phyloP scores from a whole-genome alignment of 768 basidiomycete genomes.

The Leucocoprinus birnbaumii region DNA sequence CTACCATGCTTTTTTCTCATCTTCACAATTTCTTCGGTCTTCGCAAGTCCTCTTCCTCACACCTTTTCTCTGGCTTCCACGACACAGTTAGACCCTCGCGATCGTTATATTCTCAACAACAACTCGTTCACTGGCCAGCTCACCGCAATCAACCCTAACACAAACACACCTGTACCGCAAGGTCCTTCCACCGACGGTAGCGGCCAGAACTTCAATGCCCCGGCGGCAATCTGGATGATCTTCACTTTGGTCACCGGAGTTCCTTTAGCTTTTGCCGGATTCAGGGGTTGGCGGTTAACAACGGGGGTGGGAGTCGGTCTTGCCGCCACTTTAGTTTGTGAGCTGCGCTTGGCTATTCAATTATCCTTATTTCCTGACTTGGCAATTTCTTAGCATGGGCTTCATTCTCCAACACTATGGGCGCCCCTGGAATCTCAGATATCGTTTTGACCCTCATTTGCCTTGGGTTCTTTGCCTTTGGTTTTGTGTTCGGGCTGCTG shows the following conservation, averaged over 20 bases:
- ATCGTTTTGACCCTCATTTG: conserved; percentile 45
- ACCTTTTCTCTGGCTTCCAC: background rate
- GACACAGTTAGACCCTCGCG: background rate
- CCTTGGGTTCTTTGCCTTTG: conserved; percentile 45
- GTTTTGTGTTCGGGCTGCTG: conserved; percentile 53
- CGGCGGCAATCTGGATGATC: conserved; percentile 57
- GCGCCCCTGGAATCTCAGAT: conserved; percentile 48
- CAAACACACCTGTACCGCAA: conserved; percentile 45
- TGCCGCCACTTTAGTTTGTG: conserved; percentile 45
- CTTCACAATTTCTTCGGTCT: background rate
- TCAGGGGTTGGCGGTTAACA: conserved; percentile 55
- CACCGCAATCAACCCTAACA: conserved; percentile 41
- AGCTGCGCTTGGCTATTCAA: conserved; percentile 15
- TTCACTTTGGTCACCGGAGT: conserved; percentile 49
- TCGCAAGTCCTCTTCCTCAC: conserved; percentile 2
- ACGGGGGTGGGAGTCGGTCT: conserved; percentile 53
- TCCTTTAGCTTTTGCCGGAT: conserved; percentile 53
- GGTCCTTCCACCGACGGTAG: conserved; percentile 57
- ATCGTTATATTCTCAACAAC: conserved; percentile 15
- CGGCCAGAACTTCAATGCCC: conserved; percentile 40
- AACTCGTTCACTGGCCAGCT: conserved; percentile 34
- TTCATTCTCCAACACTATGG: conserved; percentile 55
- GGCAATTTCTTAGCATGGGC: conserved; percentile 48
- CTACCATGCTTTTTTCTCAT: background rate
- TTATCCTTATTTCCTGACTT: background rate